Evolutionary conservation across 2,329 filamentous ascomycete genomes (phyloP).

Genomic region (Botrytis hyacinthi): DNA sequence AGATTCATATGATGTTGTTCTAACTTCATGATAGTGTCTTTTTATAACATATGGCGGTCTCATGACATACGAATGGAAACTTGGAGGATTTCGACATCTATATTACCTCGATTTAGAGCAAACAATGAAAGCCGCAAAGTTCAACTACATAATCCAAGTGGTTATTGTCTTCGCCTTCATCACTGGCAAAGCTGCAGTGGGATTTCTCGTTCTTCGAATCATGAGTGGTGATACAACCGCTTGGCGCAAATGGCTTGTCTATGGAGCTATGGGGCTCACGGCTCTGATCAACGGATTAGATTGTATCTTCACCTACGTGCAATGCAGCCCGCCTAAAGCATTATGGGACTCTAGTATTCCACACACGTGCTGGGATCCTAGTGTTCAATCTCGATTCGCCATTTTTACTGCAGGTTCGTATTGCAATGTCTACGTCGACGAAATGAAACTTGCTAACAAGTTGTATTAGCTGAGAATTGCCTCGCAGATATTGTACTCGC

Average conservation of each 20-base stretch:
- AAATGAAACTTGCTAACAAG: background rate
- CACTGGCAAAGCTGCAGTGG: slow-evolving; percentile 17
- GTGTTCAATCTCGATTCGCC: slow-evolving; percentile 12
- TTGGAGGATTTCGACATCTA: slow-evolving; percentile 20
- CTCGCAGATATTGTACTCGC: slow-evolving; percentile 19
- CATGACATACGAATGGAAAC: slow-evolving; percentile 8
- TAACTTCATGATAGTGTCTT: background rate
- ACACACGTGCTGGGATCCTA: slow-evolving; percentile 13
- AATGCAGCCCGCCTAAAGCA: slow-evolving; percentile 13
- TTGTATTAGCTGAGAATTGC: slow-evolving; percentile 12
- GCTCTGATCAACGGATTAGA: slow-evolving; percentile 4
- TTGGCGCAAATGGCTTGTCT: slow-evolving; percentile 17
- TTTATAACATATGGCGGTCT: slow-evolving; percentile 11
- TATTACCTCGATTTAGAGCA: slow-evolving; percentile 1
- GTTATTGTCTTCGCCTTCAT: slow-evolving; percentile 6
- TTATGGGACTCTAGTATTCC: slow-evolving; percentile 10
- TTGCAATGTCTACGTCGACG: no score
- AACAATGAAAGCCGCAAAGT: background rate
- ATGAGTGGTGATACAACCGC: slow-evolving; percentile 12
- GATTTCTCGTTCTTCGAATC: slow-evolving; percentile 16
- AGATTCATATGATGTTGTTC: background rate
- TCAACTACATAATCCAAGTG: slow-evolving; percentile 14
- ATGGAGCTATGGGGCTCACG: background rate
- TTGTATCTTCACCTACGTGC: slow-evolving; percentile 14
- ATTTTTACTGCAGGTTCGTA: slow-evolving; percentile 16